These are phyloP conservation scores for Plantago lanceolata DNA, from an alignment of 305 asterid species.

Conservation along the genomic window DNA sequence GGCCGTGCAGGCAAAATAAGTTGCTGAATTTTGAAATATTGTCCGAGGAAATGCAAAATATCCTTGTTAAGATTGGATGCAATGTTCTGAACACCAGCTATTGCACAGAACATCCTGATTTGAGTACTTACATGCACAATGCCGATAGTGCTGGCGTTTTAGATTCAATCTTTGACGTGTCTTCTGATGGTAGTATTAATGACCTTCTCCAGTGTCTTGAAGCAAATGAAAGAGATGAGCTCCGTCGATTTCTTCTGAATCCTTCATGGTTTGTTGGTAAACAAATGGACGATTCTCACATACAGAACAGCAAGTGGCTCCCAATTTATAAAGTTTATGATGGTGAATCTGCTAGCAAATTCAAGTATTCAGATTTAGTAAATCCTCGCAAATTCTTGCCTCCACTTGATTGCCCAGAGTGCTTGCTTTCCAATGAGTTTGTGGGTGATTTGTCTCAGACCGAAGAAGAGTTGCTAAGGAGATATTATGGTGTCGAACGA, in stretches of 20 bases:
- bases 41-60: conserved; percentile 55
- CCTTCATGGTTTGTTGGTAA: conserved; percentile 82
- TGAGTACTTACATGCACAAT: conserved; percentile 55
- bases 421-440: conserved; percentile 61
- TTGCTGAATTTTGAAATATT: conserved; percentile 53
- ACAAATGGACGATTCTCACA: conserved; percentile 63
- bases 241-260: conserved; percentile 71
- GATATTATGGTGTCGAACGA: conserved; percentile 68
- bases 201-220: conserved; percentile 66
- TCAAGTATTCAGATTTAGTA: conserved; percentile 70
- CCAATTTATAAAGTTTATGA: conserved; percentile 73
- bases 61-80: conserved; percentile 85
- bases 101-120: conserved; percentile 67
- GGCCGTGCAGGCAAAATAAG: conserved; percentile 60
- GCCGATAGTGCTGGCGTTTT: conserved; percentile 72
- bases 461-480: conserved; percentile 72
- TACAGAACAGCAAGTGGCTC: conserved; percentile 85
- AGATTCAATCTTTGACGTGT: conserved; percentile 70
- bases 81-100: conserved; percentile 55
- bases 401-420: conserved; percentile 64
- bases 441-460: conserved; percentile 46
- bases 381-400: conserved; percentile 75
- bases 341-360: conserved; percentile 48
- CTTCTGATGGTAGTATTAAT: conserved; percentile 53
- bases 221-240: conserved; percentile 80